phyloP scores from a whole-genome alignment of 768 basidiomycete genomes.

The Myochromella boudieri region DNA sequence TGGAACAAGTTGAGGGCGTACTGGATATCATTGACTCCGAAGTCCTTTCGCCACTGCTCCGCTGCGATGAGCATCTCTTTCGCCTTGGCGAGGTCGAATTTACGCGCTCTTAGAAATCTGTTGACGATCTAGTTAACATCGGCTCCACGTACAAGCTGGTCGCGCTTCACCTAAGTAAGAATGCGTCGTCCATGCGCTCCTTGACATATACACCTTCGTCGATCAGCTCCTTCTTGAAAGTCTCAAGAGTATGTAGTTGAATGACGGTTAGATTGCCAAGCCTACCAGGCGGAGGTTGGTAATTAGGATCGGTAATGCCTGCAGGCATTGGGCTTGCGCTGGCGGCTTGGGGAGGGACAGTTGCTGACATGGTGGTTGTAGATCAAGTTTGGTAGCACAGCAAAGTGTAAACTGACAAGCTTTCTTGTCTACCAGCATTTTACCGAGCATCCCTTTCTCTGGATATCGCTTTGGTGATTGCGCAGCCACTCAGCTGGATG shows the following conservation, averaged over 20 bases:
- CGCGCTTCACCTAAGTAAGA: slow-evolving; percentile 9
- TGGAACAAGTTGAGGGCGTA: slow-evolving; percentile 39
- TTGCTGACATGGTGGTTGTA: slow-evolving; percentile 8
- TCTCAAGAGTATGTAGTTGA: slow-evolving; percentile 66
- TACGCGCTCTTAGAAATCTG: slow-evolving; percentile 91
- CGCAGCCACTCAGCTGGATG: background rate
- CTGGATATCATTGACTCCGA: slow-evolving; percentile 74
- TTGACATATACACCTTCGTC: slow-evolving; percentile 60
- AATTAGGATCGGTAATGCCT: slow-evolving; percentile 62
- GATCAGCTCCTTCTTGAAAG: slow-evolving; percentile 63
- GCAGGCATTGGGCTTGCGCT: slow-evolving; percentile 57
- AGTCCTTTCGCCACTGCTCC: slow-evolving; percentile 90
- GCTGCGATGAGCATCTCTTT: slow-evolving; percentile 81
- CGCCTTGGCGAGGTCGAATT: slow-evolving; percentile 81
- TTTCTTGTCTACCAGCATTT: background rate
- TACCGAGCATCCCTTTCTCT: background rate
- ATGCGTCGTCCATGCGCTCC: slow-evolving; percentile 53
- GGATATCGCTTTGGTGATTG: background rate
- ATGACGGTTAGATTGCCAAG: slow-evolving; percentile 66
- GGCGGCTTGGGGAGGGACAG: slow-evolving; percentile 28
- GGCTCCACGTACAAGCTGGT: background rate
- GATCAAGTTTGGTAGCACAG: slow-evolving; percentile 6
- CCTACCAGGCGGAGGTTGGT: slow-evolving; percentile 67
- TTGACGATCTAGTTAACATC: background rate
- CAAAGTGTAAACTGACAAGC: slow-evolving; percentile 1